Percentiles rank a stretch among this genome's conserved stretches.
Conservation (phyloP, 768 basidiomycete species). For the Baorangia bicolor region DNA sequence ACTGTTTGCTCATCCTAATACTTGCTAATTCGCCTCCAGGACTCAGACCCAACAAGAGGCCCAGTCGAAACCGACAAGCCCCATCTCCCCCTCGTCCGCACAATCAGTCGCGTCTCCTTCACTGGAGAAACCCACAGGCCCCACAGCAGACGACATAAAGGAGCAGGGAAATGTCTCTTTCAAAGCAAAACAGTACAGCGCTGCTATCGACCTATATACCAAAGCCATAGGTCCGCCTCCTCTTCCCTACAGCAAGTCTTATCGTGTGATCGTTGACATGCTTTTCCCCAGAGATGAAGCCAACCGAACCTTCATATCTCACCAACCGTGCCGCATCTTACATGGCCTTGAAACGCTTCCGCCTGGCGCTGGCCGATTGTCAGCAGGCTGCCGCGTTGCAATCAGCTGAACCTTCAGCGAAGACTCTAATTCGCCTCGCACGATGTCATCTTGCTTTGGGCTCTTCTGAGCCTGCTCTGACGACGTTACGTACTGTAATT, state of each 20-base stretch:
- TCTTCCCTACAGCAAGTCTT: slow-evolving; percentile 21
- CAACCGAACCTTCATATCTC: slow-evolving; percentile 69
- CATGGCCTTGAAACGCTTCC: slow-evolving; percentile 79
- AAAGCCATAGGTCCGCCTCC: slow-evolving; percentile 61
- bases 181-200: slow-evolving; percentile 59
- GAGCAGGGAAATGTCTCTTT: slow-evolving; percentile 77
- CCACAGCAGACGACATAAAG: slow-evolving; percentile 55
- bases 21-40: slow-evolving; percentile 13
- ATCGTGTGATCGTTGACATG: slow-evolving; percentile 5
- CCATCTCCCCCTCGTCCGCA: slow-evolving; percentile 17
- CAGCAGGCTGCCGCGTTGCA: slow-evolving; percentile 71
- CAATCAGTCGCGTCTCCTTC: slow-evolving; percentile 9
- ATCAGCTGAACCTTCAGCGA: slow-evolving; percentile 56
- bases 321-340: slow-evolving; percentile 87
- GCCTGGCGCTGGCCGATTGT: slow-evolving; percentile 73
- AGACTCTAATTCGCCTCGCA: slow-evolving; percentile 80
- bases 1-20: neutral
- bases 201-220: slow-evolving; percentile 74
- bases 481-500: slow-evolving; percentile 61
- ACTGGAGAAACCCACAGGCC: slow-evolving; percentile 32
- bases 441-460: slow-evolving; percentile 84
- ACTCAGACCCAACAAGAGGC: slow-evolving; percentile 12
- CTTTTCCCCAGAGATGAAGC: slow-evolving; percentile 48
- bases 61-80: slow-evolving; percentile 14
- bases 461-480: slow-evolving; percentile 61